Base-by-base conservation (phyloP, 768 basidiomycete genomes). In the Collybia sp. region DNA sequence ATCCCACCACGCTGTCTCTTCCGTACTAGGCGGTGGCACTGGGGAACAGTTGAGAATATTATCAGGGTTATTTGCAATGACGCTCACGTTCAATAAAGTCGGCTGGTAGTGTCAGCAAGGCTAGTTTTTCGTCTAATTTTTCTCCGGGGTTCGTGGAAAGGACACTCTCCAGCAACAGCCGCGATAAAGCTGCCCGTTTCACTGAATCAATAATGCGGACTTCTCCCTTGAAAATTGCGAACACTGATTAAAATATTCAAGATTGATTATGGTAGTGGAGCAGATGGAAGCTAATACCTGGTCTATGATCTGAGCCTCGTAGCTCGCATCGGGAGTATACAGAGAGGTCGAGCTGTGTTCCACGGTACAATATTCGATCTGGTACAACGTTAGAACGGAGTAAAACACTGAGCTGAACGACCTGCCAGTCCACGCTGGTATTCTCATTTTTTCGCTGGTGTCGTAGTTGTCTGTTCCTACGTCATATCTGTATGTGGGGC, bases 371-470 rank as follows among this genome's bases (percentile, higher is more conserved):
- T 6, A 99, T 82, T n/a, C 96, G 89, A 70, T 99, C 96, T 93
- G 57, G 37, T 33, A 33, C 44, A 62, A 34, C 18, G 30, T 25
- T 36, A 20, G 30, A 25, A 3, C 3, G 41, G 18, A 34, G 15
- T 16, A 33, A 20, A 46, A 31, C 12, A 20, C n/a, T 33, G 30
- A 35, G 25, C 31, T 20, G 25, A 33, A 43, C 33, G 5, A 52
- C 76, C 48, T 46, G 93, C 93, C 93, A 56, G 95, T 98, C 94
- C 94, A 98, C 13, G 95, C 92, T 5, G 96, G 96, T 58, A 96
- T 86, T 18, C 96, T 80, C 77, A 85, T 81, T 70, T 98, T 99
- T 66, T 98, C 96, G 59, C 91, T 89, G 12, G 91, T 88, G 62
- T 99, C 96, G 61, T 97, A 99, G 40, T 74, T 73, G 51, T 96